Evolutionary conservation across 129 eudicot species (phyloP), one percentile per base, ranked within the genome.

Genomic region (Chrysanthemum seticuspe): DNA sequence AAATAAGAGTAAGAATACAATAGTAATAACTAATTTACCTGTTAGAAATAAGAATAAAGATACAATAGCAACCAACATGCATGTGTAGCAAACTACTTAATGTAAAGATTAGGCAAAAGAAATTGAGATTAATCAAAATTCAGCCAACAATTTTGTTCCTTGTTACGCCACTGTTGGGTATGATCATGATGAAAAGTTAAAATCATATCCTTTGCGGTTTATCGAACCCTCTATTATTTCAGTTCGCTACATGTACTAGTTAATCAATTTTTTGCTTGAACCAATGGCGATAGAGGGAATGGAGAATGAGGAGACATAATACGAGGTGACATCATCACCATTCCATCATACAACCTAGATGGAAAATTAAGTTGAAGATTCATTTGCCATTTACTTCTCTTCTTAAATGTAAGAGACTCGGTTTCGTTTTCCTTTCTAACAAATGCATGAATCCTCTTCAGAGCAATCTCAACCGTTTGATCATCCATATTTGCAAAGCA

Each of bases 401-500:
- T 78, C 59, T 62, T 70, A 31, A 7, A 34, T 29, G 74, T n/a
- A 7, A 29, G 13, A 34, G 21, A 57, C 14, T 10, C 23, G 3
- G 72, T 45, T 13, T 56, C 48, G 29, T 81, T 29, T 67, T 81
- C 49, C 67, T 72, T 14, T 18, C 56, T 27, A 71, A 89, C 66
- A 74, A 92, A 92, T 44, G 9, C 67, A 21, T 79, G 73, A 10
- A 92, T 89, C 74, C 98, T 82, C 4, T 65, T 13, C 1, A 92
- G 81, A 0, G 98, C 88, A 13, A 85, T 73, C 25, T 85, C 83
- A 54, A 89, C 69, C 0, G 95, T 92, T 68, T 68, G 76, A 34
- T 83, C 89, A 29, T 89, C 96, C 95, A 89, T 89, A 18, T 92
- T 92, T 0, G 98, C 98, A n/a, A 92, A 85, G 66, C 98, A 92